Base-by-base conservation (phyloP, 805 yeast species). In the Wickerhamiella brachini region DNA sequence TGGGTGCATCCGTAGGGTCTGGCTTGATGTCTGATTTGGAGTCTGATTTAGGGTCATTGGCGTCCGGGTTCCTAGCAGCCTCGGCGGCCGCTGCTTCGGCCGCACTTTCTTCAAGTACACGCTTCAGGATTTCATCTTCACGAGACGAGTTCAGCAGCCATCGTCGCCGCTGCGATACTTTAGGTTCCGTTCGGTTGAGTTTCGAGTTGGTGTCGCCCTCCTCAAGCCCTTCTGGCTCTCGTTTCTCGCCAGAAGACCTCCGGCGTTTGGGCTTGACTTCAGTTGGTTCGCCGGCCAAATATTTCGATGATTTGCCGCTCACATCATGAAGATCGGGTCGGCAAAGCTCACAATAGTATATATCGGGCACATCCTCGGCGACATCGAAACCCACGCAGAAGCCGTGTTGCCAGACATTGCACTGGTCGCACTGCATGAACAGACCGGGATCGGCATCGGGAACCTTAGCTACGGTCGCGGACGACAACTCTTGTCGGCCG, bases 401-500 rank as follows among this genome's bases (percentile, higher is more conserved):
- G 1, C 97, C 97, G 65, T 90, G 98, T 66, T 90, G 98, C 98
- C 98, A 90, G 7, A 83, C 95, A 18, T 85, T 80, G 69, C 98
- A 90, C 55, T 76, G 75, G 61, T 93, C 98, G 73, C 98, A 93
- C 68, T 93, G 97, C 55, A 93, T 85, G 22, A 95, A 89, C 61
- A 86, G 83, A 0, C 97, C 97, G 59, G 90, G 93, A 67, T 87
- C 96, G 54, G 86, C 94, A 52, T 80, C 85, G 44, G 62, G 54
- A 37, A 56, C 52, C 44, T 53, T 53, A 31, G 64, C 58, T 29
- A 63, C 55, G 15, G 59, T 57, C 53, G 62, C 60, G 22, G 65
- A 55, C 52, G 65, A 69, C 23, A 70, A 66, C 54, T 76, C 80
- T 45, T 72, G 72, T 56, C 71, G 69, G 12, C 79, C 79, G 61